Evolutionary conservation across 1,284 basidiomycete species (phyloP).

Genomic region (Ceratobasidium sp.): DNA sequence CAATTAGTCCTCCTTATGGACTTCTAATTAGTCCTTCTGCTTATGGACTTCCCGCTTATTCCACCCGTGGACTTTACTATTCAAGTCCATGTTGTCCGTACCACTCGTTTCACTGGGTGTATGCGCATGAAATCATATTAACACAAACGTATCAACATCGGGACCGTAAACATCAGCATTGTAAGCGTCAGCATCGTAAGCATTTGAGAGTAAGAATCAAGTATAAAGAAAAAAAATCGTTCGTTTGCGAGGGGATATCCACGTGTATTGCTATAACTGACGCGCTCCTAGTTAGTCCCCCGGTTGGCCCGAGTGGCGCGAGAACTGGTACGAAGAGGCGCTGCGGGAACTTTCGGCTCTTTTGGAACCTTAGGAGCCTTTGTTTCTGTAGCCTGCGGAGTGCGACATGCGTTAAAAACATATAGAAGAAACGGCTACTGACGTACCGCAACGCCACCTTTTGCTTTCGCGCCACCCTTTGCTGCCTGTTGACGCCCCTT

Average conservation of each 20-base stretch:
- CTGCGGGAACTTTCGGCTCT: not conserved
- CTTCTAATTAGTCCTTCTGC: not conserved
- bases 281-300: not conserved
- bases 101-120: not conserved
- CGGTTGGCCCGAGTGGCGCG: not conserved
- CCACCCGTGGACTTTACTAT: not conserved
- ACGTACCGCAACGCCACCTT: not conserved
- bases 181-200: not conserved
- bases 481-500: not conserved
- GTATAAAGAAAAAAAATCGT: not conserved
- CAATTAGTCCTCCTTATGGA: too few relatives aligned
- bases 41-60: not conserved
- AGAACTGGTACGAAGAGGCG: not conserved
- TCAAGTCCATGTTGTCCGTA: not conserved
- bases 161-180: slow-evolving; percentile 1
- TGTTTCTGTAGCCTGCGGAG: not conserved
- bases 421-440: not conserved
- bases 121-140: not conserved
- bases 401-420: not conserved
- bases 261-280: not conserved
- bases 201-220: not conserved
- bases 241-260: not conserved
- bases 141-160: not conserved
- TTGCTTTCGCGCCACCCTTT: not conserved
- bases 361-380: not conserved